Base-by-base conservation (phyloP, 371 early-diverging fungal genomes). In the Rhizomucor pusillus region DNA sequence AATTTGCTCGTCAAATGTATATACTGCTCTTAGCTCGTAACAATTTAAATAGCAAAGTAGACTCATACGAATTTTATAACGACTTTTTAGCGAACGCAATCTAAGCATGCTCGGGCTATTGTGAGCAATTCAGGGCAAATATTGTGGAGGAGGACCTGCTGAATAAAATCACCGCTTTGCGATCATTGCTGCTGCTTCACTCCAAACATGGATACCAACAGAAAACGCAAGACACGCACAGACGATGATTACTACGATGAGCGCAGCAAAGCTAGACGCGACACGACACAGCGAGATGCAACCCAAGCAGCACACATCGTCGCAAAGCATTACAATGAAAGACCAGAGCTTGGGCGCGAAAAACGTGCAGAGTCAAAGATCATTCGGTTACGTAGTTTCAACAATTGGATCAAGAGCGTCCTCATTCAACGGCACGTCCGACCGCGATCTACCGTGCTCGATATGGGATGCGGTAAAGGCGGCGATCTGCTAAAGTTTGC, bases 401-500 rank as follows among this genome's bases (percentile, higher is more conserved):
- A 99, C 82, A 99, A 99, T 73, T 99, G 97, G 97, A 72, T 94
- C 50, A 99, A 99, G 62, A 82, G 92, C 12, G 77, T 92, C 1
- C 71, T 99, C 25, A 94, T 99, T 58, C 69, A 80, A 13, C 65
- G 81, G n/a, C 86, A 87, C 63, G 80, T 82, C 0, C 66, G 71
- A 10, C 69, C 71, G 0, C 60, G 63, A 0, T 68, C 77, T 34
- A 57, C 50, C 50, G 93, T 93, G 0, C 80, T 99, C 48, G 99
- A 99, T 71, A 73, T 99, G 59, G 97, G 97, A 4, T 97, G 98
- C 66, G 99, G 99, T 5, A 99, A 99, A 77, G 99, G 99, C 20
- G 99, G 99, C n/a, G 99, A 99, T 74, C 70, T 99, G 50, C 68
- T 81, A 35, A 99, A 99, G 65, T 97, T 91, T 92, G 64, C 77